Conservation (phyloP, 2,329 filamentous ascomycete species). For the Paraphoma chrysanthemicola region DNA sequence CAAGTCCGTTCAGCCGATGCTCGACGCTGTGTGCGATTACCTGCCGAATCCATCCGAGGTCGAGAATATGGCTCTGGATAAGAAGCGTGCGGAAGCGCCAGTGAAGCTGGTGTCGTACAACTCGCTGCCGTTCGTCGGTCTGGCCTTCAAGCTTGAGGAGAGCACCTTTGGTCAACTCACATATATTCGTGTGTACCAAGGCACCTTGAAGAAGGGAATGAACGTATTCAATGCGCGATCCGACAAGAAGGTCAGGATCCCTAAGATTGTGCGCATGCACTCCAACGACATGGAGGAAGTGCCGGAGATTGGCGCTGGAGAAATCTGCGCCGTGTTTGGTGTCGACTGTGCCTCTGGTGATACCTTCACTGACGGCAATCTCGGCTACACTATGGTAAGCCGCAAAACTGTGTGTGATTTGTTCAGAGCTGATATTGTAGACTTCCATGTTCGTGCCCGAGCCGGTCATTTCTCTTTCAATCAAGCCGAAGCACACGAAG, state of each 20-base stretch:
- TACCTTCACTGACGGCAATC: conserved; percentile 92
- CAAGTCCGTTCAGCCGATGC: conserved; percentile 94
- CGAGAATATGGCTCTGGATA: conserved; percentile 87
- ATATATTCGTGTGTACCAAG: conserved; percentile 98
- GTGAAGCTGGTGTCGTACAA: conserved; percentile 94
- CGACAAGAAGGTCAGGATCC: conserved; percentile 95
- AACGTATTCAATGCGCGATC: conserved; percentile 93
- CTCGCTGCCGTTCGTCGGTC: conserved; percentile 88
- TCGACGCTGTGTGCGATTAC: conserved; percentile 95
- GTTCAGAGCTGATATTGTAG: too few species aligned
- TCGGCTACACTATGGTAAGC: conserved; percentile 84
- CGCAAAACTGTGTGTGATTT: too few species aligned
- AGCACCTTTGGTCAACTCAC: conserved; percentile 98
- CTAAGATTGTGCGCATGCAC: conserved; percentile 98
- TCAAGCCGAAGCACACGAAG: conserved; percentile 92
- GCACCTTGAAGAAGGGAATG: conserved; percentile 83
- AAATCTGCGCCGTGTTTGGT: conserved; percentile 98
- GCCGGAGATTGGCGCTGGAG: conserved; percentile 87
- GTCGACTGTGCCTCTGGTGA: conserved; percentile 98
- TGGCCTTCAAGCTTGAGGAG: conserved; percentile 99
- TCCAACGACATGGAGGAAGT: conserved; percentile 99
- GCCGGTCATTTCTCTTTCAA: conserved; percentile 96
- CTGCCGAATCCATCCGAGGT: conserved; percentile 91
- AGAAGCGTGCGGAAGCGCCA: conserved; percentile 75
- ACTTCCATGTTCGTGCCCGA: conserved; percentile 98